phyloP scores from a whole-genome alignment of 371 early-diverging fungal species.

The Mucor irregularis region DNA sequence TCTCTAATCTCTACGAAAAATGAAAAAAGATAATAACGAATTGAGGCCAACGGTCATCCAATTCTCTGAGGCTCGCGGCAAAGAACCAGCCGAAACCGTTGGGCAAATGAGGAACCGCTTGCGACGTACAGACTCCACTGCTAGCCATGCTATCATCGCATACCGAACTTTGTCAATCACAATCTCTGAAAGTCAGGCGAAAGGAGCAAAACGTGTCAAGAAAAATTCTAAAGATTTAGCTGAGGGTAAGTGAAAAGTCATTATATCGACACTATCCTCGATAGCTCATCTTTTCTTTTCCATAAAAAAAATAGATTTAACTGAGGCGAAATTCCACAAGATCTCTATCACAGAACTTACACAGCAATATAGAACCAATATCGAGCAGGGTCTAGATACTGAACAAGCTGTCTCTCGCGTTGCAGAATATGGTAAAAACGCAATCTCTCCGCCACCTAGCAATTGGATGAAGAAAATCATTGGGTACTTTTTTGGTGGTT shows the following conservation, averaged over 20 bases:
- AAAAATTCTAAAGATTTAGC: constrained; percentile 18
- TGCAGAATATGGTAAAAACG: constrained; percentile 51
- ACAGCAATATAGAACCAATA: constrained; percentile 47
- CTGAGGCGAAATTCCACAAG: constrained; percentile 27
- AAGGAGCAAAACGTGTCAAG: constrained; percentile 4
- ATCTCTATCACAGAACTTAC: constrained; percentile 33
- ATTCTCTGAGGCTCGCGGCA: background rate
- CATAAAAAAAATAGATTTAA: constrained; percentile 20
- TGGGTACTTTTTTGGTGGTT: constrained; percentile 45
- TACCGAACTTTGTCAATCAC: constrained; percentile 38
- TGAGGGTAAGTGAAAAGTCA: constrained; percentile 23
- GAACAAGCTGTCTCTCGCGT: constrained; percentile 39
- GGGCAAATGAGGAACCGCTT: background rate
- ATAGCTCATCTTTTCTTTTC: background rate
- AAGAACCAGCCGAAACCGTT: background rate
- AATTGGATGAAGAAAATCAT: constrained; percentile 47
- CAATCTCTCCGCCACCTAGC: constrained; percentile 45
- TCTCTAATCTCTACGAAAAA: background rate
- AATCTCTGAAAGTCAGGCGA: constrained; percentile 32
- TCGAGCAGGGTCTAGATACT: constrained; percentile 43
- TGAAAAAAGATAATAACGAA: background rate
- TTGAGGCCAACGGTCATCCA: background rate
- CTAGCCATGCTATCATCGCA: constrained; percentile 33
- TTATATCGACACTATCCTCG: background rate
- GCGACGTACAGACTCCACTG: constrained; percentile 7